Evolutionary conservation across 1,284 basidiomycete genomes (phyloP), one percentile per base, ranked within the genome.

Genomic region (Sporisorium reilianum): DNA sequence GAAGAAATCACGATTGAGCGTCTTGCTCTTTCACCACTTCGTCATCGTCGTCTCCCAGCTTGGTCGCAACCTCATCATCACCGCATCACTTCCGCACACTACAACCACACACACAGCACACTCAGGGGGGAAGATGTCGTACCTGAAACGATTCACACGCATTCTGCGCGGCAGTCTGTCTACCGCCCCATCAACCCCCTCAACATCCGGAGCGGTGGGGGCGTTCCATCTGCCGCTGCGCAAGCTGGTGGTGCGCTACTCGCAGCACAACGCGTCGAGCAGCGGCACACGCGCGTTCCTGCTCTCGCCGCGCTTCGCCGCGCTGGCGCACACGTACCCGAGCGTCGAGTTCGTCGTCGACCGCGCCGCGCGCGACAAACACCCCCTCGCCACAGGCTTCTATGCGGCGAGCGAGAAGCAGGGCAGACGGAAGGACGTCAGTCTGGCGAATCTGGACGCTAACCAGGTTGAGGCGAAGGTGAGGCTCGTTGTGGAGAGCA

Each of bases 231-330:
- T 76, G 0, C 69, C 74, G 0, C 14, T 68, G 0, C 68, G 74
- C 6, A 76, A 76, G 44, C 55, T 76, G n/a, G 69, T 76, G 3
- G 34, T 76, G 12, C 64, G 70, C 1, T 76, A 76, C 34, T 54
- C 42, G 2, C 58, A 65, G 16, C 14, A 38, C 30, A 72, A 72
- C 30, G 26, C 63, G 0, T 69, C 65, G 1, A 69, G 65, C 0
- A 3, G 25, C 0, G 74, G 74, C 0, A 30, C 36, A 0, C 55
- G 74, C 6, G 12, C 44, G 0, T 76, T 69, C 41, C 44, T 76
- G 0, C 59, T 66, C 22, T 60, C 65, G 0, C 20, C 55, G 0
- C 26, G 42, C 18, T 68, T 72, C 34, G 18, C 49, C 2, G 5
- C 44, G 0, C 22, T 72, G 23, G 53, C 69, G 1, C 11, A 41